Conservation (phyloP, 2,329 filamentous ascomycete genomes). For the Alternaria alternata region DNA sequence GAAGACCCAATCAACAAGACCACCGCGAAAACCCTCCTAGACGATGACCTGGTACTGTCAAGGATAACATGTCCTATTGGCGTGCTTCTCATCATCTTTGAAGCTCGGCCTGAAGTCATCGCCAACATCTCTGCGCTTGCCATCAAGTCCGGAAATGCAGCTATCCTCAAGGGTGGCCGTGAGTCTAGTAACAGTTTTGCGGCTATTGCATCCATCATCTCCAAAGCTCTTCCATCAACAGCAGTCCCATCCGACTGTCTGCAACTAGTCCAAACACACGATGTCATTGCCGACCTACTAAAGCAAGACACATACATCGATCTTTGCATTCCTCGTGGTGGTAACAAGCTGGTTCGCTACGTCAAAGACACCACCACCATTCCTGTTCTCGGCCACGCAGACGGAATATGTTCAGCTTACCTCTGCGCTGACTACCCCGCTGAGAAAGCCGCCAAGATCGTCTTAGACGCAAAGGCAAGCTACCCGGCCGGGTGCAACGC, state of each 20-base stretch:
- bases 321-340: slow-evolving; percentile 90
- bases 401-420: slow-evolving; percentile 89
- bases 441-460: slow-evolving; percentile 74
- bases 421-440: slow-evolving; percentile 80
- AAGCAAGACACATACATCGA: slow-evolving; percentile 88
- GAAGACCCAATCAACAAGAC: slow-evolving; percentile 89
- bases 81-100: slow-evolving; percentile 97
- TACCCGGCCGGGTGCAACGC: slow-evolving; percentile 97
- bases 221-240: slow-evolving; percentile 74
- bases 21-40: slow-evolving; percentile 82
- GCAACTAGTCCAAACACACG: slow-evolving; percentile 92
- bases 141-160: slow-evolving; percentile 96
- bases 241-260: slow-evolving; percentile 85
- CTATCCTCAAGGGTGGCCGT: slow-evolving; percentile 95
- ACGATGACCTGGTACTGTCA: slow-evolving; percentile 85
- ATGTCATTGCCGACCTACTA: slow-evolving; percentile 88
- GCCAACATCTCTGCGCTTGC: slow-evolving; percentile 96
- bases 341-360: slow-evolving; percentile 87
- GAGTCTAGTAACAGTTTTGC: slow-evolving; percentile 96
- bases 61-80: slow-evolving; percentile 94
- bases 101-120: slow-evolving; percentile 96
- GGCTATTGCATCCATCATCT: slow-evolving; percentile 87
- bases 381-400: slow-evolving; percentile 93
- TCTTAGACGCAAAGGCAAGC: slow-evolving; percentile 91
- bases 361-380: slow-evolving; percentile 93